Evolutionary conservation across 2,329 filamentous ascomycete species (phyloP).

Genomic region (Nemania sp.): DNA sequence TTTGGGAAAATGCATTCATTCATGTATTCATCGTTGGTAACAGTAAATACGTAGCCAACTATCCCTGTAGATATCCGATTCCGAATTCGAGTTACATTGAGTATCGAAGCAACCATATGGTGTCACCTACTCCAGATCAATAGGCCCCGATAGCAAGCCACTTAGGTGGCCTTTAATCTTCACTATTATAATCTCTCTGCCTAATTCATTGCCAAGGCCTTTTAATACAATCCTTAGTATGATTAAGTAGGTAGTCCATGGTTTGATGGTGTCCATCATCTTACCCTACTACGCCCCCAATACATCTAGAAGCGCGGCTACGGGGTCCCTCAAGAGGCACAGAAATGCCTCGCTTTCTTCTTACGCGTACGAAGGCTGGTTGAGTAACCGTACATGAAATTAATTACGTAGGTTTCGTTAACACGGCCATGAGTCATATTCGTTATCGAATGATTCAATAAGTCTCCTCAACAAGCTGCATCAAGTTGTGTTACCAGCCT

Average conservation of each 20-base stretch:
- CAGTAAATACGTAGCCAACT: background rate
- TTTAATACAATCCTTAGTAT: background rate
- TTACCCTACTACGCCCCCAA: background rate
- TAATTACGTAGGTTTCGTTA: background rate
- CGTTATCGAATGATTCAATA: background rate
- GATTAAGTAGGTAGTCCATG: background rate
- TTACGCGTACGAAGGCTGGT: background rate
- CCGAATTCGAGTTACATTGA: background rate
- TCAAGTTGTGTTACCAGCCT: background rate
- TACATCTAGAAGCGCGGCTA: background rate
- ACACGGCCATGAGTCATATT: background rate
- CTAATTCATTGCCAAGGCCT: background rate
- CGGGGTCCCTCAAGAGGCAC: background rate
- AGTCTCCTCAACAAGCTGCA: background rate
- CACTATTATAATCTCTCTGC: background rate
- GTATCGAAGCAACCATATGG: too few relatives aligned
- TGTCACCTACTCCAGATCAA: too few relatives aligned
- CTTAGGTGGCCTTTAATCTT: background rate
- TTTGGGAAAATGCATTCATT: too few relatives aligned
- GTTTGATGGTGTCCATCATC: background rate
- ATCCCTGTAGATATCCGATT: background rate
- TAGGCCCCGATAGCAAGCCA: background rate
- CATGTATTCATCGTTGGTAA: too few relatives aligned
- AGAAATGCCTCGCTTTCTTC: background rate
- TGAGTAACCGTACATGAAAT: background rate